phyloP scores from a whole-genome alignment of 2,329 filamentous ascomycete genomes.

The Didymellaceae sp. region DNA sequence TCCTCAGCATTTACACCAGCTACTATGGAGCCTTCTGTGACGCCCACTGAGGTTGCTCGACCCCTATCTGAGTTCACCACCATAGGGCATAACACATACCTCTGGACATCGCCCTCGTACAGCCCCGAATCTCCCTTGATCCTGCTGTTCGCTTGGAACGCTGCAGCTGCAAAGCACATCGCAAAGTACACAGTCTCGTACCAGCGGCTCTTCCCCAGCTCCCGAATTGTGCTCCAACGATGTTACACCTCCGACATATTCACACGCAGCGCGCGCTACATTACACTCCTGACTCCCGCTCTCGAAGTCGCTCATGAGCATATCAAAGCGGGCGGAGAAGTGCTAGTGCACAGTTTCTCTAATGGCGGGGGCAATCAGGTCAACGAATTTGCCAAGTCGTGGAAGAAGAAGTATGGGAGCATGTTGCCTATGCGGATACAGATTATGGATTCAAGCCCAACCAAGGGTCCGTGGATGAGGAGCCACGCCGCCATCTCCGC shows the following conservation, averaged over 20 bases:
- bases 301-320: slow-evolving; percentile 36
- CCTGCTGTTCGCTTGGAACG: slow-evolving; percentile 46
- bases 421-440: slow-evolving; percentile 39
- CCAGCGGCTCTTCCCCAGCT: slow-evolving; percentile 39
- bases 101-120: slow-evolving; percentile 31
- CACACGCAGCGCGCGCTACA: slow-evolving; percentile 25
- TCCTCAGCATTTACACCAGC: background rate
- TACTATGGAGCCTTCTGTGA: slow-evolving; percentile 17
- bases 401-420: slow-evolving; percentile 27
- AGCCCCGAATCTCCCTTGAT: slow-evolving; percentile 31
- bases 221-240: slow-evolving; percentile 41
- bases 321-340: slow-evolving; percentile 26
- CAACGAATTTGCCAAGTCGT: slow-evolving; percentile 42
- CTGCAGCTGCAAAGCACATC: slow-evolving; percentile 45
- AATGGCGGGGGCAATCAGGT: slow-evolving; percentile 47
- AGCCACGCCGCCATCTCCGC: slow-evolving; percentile 40
- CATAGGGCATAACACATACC: slow-evolving; percentile 44
- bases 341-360: slow-evolving; percentile 46
- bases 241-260: slow-evolving; percentile 42
- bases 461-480: slow-evolving; percentile 40
- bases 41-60: slow-evolving; percentile 15
- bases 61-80: slow-evolving; percentile 41
- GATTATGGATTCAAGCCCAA: slow-evolving; percentile 45
- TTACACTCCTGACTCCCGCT: slow-evolving; percentile 31
- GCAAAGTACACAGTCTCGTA: slow-evolving; percentile 47